A percentile compares a stretch with the other conserved stretches of the same genome.
Evolutionary conservation across 345 rosid genomes (phyloP).

Genomic region (Eucalyptus leucophloia): DNA sequence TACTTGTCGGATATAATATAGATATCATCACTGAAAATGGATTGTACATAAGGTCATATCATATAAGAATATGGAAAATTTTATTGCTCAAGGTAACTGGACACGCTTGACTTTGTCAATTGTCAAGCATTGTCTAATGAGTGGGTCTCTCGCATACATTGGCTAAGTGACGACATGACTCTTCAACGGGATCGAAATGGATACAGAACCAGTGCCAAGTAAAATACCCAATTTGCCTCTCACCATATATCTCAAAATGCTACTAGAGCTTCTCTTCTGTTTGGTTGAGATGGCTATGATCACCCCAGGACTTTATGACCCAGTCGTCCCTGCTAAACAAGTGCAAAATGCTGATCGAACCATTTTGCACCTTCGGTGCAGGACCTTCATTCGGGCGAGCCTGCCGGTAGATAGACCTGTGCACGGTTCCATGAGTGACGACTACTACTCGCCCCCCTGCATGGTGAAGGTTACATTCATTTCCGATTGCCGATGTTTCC

Average conservation of each 20-base stretch:
- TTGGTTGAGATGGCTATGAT: neutral
- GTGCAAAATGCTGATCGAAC: constrained; percentile 12
- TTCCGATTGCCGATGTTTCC: neutral
- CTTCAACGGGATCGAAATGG: neutral
- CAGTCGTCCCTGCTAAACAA: neutral
- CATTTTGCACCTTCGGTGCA: constrained; percentile 37
- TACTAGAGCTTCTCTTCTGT: neutral
- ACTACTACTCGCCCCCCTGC: constrained; percentile 56
- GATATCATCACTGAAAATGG: neutral
- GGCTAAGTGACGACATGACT: neutral
- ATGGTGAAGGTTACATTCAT: neutral
- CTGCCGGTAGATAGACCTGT: constrained; percentile 43
- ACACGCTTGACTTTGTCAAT: neutral
- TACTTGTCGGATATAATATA: neutral
- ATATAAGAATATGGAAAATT: neutral
- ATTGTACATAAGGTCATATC: neutral
- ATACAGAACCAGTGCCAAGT: neutral
- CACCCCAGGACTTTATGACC: neutral
- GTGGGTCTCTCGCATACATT: neutral
- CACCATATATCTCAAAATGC: neutral
- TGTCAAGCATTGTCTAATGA: neutral
- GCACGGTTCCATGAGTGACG: constrained; percentile 69
- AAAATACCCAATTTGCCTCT: neutral
- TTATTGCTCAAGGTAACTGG: neutral
- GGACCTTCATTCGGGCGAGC: constrained; percentile 39